phyloP scores from a whole-genome alignment of 164 flowering plant species.

The Berberis thunbergii region DNA sequence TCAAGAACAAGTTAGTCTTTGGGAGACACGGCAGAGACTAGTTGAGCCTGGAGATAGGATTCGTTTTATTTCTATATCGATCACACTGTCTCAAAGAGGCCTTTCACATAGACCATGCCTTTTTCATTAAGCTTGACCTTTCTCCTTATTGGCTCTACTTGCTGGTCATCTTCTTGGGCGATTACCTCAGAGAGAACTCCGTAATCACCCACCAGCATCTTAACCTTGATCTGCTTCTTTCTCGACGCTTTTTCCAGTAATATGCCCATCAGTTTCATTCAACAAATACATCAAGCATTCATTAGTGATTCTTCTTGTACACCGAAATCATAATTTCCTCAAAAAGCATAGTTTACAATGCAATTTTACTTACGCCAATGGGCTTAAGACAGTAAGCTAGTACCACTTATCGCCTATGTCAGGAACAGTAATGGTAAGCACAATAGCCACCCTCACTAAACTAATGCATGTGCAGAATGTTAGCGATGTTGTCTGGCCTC shows the following conservation, averaged over 20 bases:
- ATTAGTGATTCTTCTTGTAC: too few relatives aligned
- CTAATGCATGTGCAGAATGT: slow-evolving; percentile 95
- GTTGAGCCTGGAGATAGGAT: too few relatives aligned
- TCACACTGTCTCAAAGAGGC: too few relatives aligned
- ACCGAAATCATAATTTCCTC: too few relatives aligned
- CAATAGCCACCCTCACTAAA: slow-evolving; percentile 86
- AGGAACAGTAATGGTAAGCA: slow-evolving; percentile 80
- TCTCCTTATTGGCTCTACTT: slow-evolving; percentile 79
- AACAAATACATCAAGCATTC: neutral
- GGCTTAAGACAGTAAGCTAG: slow-evolving; percentile 68
- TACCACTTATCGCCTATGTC: slow-evolving; percentile 83
- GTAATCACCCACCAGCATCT: slow-evolving; percentile 64
- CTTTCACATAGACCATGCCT: too few relatives aligned
- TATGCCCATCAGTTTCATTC: slow-evolving; percentile 55
- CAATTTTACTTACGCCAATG: slow-evolving; percentile 62
- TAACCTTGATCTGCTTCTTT: slow-evolving; percentile 87
- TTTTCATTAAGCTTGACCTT: slow-evolving; percentile 66
- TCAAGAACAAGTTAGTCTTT: too few relatives aligned
- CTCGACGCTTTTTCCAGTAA: slow-evolving; percentile 86
- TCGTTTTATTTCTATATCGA: too few relatives aligned
- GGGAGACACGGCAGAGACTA: too few relatives aligned
- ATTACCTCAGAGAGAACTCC: slow-evolving; percentile 61
- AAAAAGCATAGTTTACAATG: neutral
- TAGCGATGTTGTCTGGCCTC: slow-evolving; percentile 89
- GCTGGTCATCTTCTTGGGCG: slow-evolving; percentile 95